Percentiles rank a stretch among this genome's conserved stretches.
phyloP scores from a whole-genome alignment of 2,329 filamentous ascomycete genomes.

The Claviceps monticola region DNA sequence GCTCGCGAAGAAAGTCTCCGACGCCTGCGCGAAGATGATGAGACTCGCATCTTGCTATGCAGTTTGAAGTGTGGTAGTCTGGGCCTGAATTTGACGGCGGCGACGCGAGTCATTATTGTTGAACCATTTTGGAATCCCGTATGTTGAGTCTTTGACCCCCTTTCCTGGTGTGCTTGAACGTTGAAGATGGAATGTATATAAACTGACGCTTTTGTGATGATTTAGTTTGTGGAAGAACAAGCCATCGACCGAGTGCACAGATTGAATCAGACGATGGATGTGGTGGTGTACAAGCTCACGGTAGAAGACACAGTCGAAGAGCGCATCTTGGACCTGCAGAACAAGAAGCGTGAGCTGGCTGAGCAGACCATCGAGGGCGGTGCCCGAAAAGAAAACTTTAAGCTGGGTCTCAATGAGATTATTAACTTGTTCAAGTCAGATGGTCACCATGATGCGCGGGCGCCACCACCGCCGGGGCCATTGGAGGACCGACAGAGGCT shows the following conservation, averaged over 20 bases:
- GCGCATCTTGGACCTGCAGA: constrained; percentile 84
- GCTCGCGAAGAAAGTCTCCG: constrained; percentile 75
- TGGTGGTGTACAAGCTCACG: constrained; percentile 89
- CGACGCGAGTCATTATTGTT: constrained; percentile 82
- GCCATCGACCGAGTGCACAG: constrained; percentile 96
- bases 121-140: constrained; percentile 98
- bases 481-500: constrained; percentile 1
- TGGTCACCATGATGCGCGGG: constrained; percentile 12
- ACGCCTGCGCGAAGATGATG: constrained; percentile 58
- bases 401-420: constrained; percentile 87
- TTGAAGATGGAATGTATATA: neutral
- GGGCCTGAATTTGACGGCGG: constrained; percentile 87
- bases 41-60: constrained; percentile 74
- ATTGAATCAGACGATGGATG: constrained; percentile 91
- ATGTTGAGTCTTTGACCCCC: constrained; percentile 19
- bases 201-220: no score
- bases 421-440: constrained; percentile 75
- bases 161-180: neutral
- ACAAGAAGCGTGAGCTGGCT: constrained; percentile 86
- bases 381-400: constrained; percentile 58
- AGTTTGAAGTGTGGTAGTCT: constrained; percentile 87
- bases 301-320: constrained; percentile 81
- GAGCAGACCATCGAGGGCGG: constrained; percentile 78
- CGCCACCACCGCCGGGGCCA: constrained; percentile 5
- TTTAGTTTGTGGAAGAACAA: constrained; percentile 89